These are phyloP conservation scores for Polytrichum commune DNA, from an alignment of 225 moss, liverwort and hornwort genomes.

Conservation along the genomic window DNA sequence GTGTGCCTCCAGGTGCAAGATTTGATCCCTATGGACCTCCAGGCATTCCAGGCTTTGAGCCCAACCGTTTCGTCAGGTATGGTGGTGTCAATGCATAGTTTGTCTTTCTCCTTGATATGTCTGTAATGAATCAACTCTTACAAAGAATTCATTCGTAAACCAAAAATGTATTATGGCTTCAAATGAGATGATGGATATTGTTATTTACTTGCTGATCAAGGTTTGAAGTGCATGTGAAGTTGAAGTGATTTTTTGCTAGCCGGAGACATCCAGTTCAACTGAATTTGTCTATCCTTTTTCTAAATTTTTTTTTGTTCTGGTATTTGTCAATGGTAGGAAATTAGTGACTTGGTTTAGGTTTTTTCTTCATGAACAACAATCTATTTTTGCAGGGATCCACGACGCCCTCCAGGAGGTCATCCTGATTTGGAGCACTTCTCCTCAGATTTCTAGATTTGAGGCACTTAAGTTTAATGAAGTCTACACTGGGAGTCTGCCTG, in stretches of 20 bases:
- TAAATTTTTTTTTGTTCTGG: too few relatives aligned
- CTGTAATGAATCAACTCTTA: background rate
- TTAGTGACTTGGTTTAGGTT: background rate
- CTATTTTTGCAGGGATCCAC: constrained; percentile 40
- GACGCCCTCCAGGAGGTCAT: constrained; percentile 44
- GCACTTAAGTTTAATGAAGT: too few relatives aligned
- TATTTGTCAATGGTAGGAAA: background rate
- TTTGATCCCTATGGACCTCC: constrained; percentile 71
- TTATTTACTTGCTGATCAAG: background rate
- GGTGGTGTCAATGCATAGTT: constrained; percentile 1
- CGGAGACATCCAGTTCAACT: too few relatives aligned
- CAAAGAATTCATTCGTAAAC: too few relatives aligned
- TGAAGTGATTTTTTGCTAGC: background rate
- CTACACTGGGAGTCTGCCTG: background rate
- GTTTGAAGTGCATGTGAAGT: background rate
- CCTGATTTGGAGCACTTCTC: constrained; percentile 61
- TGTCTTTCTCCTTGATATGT: background rate
- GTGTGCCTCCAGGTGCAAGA: constrained; percentile 62
- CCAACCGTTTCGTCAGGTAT: constrained; percentile 58
- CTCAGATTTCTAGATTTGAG: constrained; percentile 20
- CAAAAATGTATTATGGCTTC: background rate
- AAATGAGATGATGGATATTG: background rate
- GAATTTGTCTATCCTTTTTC: too few relatives aligned
- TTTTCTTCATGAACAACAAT: background rate
- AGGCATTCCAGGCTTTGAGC: constrained; percentile 66